Base-by-base conservation (phyloP, 371 early-diverging fungal genomes). In the Smittium mucronatum region DNA sequence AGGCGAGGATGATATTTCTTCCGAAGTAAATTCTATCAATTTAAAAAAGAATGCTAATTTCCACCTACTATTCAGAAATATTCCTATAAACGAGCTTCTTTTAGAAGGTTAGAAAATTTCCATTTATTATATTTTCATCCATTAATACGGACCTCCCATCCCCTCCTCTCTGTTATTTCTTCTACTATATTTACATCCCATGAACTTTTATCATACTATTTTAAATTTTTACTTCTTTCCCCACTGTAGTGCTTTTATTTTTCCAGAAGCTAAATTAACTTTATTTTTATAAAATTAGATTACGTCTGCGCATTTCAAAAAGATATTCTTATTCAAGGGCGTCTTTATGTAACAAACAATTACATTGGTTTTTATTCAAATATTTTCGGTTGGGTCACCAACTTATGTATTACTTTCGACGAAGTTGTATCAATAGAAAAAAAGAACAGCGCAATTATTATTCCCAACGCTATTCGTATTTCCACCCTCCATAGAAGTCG, bases 381-480 rank as follows among this genome's bases (percentile, higher is more conserved):
- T 74, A 94, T 96, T 68, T 90, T 96, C 78, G 95, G 97, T n/a
- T 95, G 94, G 89, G 87, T 95, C 36, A 95, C 91, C 30, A 88
- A 88, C 71, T 87, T 95, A 63, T 88, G 92, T 0, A 89, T 95
- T 66, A 85, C 87, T 1, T 87, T 93, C 72, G 82, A 84, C 34
- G 91, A 93, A 73, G 87, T 97, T 35, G 85, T 88, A 34, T 80
- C 86, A 0, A 90, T 97, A 63, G 91, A 90, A 57, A 89, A 90
- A 71, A 80, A 84, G 47, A 80, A 86, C 74, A 90, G 88, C 1
- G 94, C 89, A 57, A 86, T 85, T 63, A 87, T 90, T 71, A 89
- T 93, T 67, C 93, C 93, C 35, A 93, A 91, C 73, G 91, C 94
- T 2, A 89, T 95, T 67, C 81, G 86, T 67, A 81, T 95, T 21